Evolutionary conservation across 1,284 basidiomycete species (phyloP), one percentile per base, ranked within the genome.

Genomic region (Xerocomus amazonicus): DNA sequence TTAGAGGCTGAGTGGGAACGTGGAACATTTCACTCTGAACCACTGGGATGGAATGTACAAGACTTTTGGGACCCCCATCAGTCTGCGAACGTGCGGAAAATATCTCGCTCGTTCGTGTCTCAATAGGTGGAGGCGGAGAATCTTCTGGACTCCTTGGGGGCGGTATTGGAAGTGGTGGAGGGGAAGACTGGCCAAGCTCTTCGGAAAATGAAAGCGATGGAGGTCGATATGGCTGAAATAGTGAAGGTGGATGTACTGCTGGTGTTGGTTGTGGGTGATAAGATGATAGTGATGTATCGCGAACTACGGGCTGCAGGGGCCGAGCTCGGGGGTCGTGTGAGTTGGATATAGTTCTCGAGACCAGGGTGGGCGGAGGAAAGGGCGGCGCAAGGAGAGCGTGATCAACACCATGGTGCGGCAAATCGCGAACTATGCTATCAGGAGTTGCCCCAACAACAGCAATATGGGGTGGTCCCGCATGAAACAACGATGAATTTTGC

Each of bases 381-480:
- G 63, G 46, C 16, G 63, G 64, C 1, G 47, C 61, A 36, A 66
- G 65, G 1, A 70, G 41, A 28, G 45, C 35, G 45, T 58, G 50
- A 48, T 66, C 54, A 34, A 68, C 50, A 34, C 46, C 55, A 29
- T 40, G 43, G 6, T 59, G 54, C 7, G 64, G 65, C 23, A 66
- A 45, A 9, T 69, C 56, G 13, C 46, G 45, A 23, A 43, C n/a
- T 16, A 41, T 35, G 16, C 55, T 34, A 10, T 56, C 27, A 1
- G 64, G 64, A 27, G 64, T 70, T 41, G 64, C 61, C 26, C 60
- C 63, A 8, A 68, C 62, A 17, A 66, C 54, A 29, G 64, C 55
- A n/a, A 66, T 66, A 39, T 70, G 68, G 4, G 64, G 64, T 16
- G 53, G 59, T 38, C 45, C 60, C 43, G 47, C 27, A 45, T 54